phyloP scores from a whole-genome alignment of 306 rosid genomes.

The Acacia melanoxylon region DNA sequence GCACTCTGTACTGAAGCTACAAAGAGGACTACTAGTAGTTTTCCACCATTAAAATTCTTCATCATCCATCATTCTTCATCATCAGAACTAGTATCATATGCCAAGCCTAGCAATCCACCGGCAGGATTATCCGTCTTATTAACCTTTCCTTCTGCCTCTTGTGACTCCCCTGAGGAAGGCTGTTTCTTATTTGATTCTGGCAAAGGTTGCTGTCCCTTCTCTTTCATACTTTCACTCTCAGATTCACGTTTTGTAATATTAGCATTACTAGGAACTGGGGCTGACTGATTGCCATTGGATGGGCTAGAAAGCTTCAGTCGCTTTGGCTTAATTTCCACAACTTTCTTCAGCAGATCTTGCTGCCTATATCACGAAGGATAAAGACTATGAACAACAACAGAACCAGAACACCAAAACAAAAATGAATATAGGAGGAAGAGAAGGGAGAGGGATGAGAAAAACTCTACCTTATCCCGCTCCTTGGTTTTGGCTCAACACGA shows the following conservation, averaged over 20 bases:
- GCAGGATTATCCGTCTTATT: conserved; percentile 46
- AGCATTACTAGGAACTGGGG: conserved; percentile 16
- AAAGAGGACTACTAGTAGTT: conserved; percentile 10
- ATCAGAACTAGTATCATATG: conserved; percentile 86
- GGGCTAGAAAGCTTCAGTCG: conserved; percentile 58
- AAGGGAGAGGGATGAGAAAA: conserved; percentile 8
- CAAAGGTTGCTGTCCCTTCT: conserved; percentile 34
- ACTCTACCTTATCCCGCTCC: conserved; percentile 85
- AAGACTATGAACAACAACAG: neutral
- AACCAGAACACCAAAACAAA: neutral
- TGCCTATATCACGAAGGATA: conserved; percentile 56
- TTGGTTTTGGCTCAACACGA: conserved; percentile 95
- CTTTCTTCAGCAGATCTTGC: conserved; percentile 84
- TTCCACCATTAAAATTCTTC: conserved; percentile 7
- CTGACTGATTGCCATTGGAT: conserved; percentile 37
- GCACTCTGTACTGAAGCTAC: conserved; percentile 42
- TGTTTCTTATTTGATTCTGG: conserved; percentile 25
- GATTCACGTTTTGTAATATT: conserved; percentile 26
- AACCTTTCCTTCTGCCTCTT: conserved; percentile 37
- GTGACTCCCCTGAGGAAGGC: conserved; percentile 13
- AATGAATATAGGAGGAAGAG: neutral
- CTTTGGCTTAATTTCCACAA: conserved; percentile 90
- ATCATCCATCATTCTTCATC: conserved; percentile 63
- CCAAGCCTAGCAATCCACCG: conserved; percentile 74
- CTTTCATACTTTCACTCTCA: conserved; percentile 35